These are phyloP conservation scores for Onygena corvina DNA, from an alignment of 2,329 filamentous ascomycete genomes.

Conservation along the genomic window DNA sequence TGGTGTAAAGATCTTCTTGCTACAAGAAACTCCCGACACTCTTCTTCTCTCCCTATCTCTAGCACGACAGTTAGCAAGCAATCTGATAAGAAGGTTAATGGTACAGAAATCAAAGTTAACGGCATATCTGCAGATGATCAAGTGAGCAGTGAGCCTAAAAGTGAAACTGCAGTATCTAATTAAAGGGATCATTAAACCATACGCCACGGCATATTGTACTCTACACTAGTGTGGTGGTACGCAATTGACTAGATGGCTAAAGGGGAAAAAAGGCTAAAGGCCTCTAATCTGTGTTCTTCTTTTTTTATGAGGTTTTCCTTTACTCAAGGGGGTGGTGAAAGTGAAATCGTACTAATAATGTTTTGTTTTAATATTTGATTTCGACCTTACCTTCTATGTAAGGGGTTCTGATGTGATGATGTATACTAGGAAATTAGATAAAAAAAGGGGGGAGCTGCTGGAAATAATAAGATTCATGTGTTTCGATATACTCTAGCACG, in stretches of 20 bases:
- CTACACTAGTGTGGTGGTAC: too few species aligned
- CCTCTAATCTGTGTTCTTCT: neutral
- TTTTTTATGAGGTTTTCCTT: neutral
- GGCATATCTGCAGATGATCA: neutral
- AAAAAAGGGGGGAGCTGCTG: slow-evolving; percentile 3
- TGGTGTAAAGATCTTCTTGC: slow-evolving; percentile 26
- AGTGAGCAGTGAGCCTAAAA: neutral
- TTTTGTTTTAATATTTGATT: neutral
- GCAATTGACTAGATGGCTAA: neutral
- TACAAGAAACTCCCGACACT: neutral
- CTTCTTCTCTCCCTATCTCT: neutral
- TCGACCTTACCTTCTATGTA: neutral
- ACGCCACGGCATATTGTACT: too few species aligned
- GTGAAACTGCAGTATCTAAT: neutral
- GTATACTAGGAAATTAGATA: slow-evolving; percentile 7
- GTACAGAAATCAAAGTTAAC: neutral
- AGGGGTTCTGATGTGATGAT: neutral
- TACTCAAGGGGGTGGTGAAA: slow-evolving; percentile 1
- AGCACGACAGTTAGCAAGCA: neutral
- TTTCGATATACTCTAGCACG: neutral
- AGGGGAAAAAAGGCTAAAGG: neutral
- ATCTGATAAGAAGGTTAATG: neutral
- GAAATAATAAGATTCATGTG: neutral
- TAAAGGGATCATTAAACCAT: too few species aligned
- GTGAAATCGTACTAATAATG: neutral